Conservation (phyloP, 2,329 filamentous ascomycete genomes). For the Fusarium bulbicola region DNA sequence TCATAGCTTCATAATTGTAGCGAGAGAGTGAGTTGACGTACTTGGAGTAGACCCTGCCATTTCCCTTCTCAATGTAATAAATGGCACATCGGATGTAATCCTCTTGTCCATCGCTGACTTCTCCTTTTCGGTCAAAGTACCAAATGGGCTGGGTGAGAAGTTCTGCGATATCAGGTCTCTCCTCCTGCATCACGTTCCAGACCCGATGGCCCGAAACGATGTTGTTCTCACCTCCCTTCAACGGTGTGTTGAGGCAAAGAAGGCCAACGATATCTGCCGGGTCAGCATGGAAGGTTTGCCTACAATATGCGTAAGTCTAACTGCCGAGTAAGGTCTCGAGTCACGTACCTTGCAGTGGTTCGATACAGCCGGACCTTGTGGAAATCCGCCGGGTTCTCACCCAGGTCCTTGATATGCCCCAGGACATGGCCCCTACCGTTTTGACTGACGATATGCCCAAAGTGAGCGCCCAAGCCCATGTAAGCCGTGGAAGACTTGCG, state of each 20-base stretch:
- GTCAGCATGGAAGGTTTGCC: constrained; percentile 69
- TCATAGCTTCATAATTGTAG: too few relatives aligned
- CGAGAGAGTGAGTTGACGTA: too few relatives aligned
- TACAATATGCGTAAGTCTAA: constrained; percentile 54
- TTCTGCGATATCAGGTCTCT: constrained; percentile 83
- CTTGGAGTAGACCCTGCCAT: constrained; percentile 66
- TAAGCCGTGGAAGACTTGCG: constrained; percentile 84
- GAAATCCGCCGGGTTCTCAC: constrained; percentile 77
- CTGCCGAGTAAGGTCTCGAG: too few relatives aligned
- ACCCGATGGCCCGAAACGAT: constrained; percentile 80
- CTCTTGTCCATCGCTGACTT: constrained; percentile 77
- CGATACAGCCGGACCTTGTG: constrained; percentile 88
- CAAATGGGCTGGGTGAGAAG: constrained; percentile 80
- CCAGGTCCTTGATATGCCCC: constrained; percentile 86
- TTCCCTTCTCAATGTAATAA: constrained; percentile 75
- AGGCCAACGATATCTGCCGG: constrained; percentile 85
- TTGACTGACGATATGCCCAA: constrained; percentile 86
- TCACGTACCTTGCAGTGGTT: constrained; percentile 58
- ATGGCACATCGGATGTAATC: constrained; percentile 77
- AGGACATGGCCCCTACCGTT: constrained; percentile 85
- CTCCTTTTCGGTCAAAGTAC: constrained; percentile 94
- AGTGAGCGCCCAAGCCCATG: constrained; percentile 83
- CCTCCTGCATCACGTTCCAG: constrained; percentile 79
- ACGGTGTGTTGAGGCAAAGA: constrained; percentile 78
- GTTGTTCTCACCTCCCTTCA: constrained; percentile 84